Conservation (phyloP, 441 rosid genomes). For the Euphorbia celastroides region DNA sequence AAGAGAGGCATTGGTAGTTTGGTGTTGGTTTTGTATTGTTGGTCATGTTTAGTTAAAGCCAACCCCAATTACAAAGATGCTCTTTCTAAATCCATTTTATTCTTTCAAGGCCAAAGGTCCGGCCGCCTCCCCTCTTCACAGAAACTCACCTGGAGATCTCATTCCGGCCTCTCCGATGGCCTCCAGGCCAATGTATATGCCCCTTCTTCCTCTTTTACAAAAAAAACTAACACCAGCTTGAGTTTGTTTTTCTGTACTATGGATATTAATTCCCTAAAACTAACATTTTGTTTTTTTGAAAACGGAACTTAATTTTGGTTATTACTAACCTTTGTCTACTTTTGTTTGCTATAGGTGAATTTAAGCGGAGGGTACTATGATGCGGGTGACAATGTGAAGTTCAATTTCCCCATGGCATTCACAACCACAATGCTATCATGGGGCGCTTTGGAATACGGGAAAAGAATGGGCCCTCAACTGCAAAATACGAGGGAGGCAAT, state of each 20-base stretch:
- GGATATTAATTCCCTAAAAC: too few species aligned
- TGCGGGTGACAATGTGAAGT: constrained; percentile 90
- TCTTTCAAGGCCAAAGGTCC: constrained; percentile 89
- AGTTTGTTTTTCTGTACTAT: too few species aligned
- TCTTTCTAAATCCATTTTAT: constrained; percentile 64
- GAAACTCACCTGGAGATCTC: constrained; percentile 62
- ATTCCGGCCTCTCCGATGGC: constrained; percentile 78
- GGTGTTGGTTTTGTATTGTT: constrained; percentile 17
- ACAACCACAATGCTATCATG: constrained; percentile 87
- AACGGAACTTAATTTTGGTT: background rate
- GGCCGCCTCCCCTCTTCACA: constrained; percentile 60
- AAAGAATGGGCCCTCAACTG: constrained; percentile 41
- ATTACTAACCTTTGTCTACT: too few species aligned
- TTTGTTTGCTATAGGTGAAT: constrained; percentile 80
- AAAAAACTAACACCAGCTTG: too few species aligned
- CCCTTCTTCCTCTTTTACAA: background rate
- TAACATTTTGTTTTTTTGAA: too few species aligned
- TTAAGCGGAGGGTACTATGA: constrained; percentile 82
- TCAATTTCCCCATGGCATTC: constrained; percentile 86
- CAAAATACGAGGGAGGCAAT: constrained; percentile 62
- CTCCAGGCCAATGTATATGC: constrained; percentile 42
- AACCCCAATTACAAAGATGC: constrained; percentile 83
- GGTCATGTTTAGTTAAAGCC: constrained; percentile 25
- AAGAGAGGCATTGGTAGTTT: constrained; percentile 3
- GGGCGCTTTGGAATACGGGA: constrained; percentile 64